phyloP scores from a whole-genome alignment of 441 rosid genomes.

The Euphorbia corollata region DNA sequence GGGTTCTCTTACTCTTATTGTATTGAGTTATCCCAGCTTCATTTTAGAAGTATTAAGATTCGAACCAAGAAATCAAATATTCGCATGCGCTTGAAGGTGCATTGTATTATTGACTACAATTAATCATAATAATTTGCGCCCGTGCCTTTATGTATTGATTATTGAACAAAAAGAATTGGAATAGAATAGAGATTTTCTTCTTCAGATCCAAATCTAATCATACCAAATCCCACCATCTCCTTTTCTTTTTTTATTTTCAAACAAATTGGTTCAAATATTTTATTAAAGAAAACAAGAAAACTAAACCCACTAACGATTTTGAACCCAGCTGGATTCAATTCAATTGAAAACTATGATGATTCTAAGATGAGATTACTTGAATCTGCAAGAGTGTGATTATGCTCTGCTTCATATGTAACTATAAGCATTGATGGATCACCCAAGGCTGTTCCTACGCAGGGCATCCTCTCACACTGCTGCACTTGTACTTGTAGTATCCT shows the following conservation, averaged over 20 bases:
- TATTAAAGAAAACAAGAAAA: no score
- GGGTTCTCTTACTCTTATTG: no score
- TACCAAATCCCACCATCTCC: conserved; percentile 4
- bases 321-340: no score
- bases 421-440: conserved; percentile 74
- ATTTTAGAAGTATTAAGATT: no score
- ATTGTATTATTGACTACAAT: no score
- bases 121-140: no score
- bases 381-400: conserved; percentile 67
- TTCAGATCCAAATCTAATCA: conserved; percentile 1
- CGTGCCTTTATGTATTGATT: no score
- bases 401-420: conserved; percentile 89
- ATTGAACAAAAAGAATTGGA: not conserved
- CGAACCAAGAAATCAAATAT: no score
- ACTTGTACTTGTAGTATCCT: conserved; percentile 97
- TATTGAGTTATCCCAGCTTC: no score
- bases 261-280: not conserved
- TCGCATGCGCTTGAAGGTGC: no score
- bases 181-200: conserved; percentile 2
- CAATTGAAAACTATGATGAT: conserved; percentile 43
- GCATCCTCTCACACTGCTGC: conserved; percentile 89
- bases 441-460: conserved; percentile 85
- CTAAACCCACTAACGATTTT: no score
- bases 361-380: conserved; percentile 61
- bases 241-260: not conserved